These are phyloP conservation scores for Thelonectria blattea DNA, from an alignment of 2,329 filamentous ascomycete genomes.

Conservation along the genomic window DNA sequence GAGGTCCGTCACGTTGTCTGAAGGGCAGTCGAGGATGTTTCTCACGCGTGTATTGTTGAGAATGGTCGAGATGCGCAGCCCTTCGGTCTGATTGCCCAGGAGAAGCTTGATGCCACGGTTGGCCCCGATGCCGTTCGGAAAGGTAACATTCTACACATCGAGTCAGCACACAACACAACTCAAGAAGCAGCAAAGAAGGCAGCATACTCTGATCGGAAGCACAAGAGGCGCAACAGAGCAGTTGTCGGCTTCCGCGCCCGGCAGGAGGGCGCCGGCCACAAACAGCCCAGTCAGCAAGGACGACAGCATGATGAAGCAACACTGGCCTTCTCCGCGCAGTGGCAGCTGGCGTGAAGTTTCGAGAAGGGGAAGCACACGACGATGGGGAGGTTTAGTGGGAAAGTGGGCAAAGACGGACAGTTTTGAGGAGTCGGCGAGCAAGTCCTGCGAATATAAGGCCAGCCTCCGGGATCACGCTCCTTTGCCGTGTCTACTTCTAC, in stretches of 20 bases:
- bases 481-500: not conserved
- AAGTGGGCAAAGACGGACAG: slow-evolving; percentile 3
- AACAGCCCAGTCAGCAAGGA: slow-evolving; percentile 3
- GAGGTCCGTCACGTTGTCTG: slow-evolving; percentile 8
- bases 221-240: slow-evolving; percentile 14
- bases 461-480: not conserved
- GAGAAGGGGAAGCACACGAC: not conserved
- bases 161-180: not conserved
- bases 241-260: not conserved
- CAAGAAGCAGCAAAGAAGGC: no score
- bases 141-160: slow-evolving; percentile 11
- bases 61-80: slow-evolving; percentile 17
- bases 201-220: slow-evolving; percentile 10
- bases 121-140: slow-evolving; percentile 20
- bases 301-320: slow-evolving; percentile 6
- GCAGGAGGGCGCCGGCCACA: slow-evolving; percentile 3
- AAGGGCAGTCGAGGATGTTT: slow-evolving; percentile 16
- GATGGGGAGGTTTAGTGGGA: not conserved
- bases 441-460: not conserved
- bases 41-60: slow-evolving; percentile 20
- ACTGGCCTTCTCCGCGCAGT: slow-evolving; percentile 1
- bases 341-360: not conserved
- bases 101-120: slow-evolving; percentile 19
- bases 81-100: slow-evolving; percentile 14
- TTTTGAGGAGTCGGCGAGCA: slow-evolving; percentile 2